Evolutionary conservation across 441 rosid species (phyloP), one percentile per base, ranked within the genome.

Genomic region (Flueggea neowawraea): DNA sequence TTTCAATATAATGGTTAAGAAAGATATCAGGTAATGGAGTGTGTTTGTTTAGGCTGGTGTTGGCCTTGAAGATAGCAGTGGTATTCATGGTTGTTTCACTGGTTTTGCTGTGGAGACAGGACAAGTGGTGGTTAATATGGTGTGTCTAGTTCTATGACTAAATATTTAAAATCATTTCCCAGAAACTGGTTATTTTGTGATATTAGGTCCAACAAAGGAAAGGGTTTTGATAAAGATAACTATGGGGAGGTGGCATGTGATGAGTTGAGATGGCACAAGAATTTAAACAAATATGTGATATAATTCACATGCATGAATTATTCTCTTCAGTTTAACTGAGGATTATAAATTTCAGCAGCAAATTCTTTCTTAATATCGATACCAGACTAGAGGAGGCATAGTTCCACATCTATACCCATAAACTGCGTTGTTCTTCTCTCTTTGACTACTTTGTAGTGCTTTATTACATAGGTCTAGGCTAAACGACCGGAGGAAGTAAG

Each of bases 71-170:
- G 49, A 16, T 47, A 28, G 52, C 14, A 15, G 53, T 43, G 61
- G 12, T 1, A 47, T 11, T 47, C 14, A 14, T 14, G 32, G 13
- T 32, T 61, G 32, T 15, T 61, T 16, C 12, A 31, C 6, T 52
- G 47, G 51, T 60, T 58, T 47, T n/a, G 14, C 49, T 45, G 36
- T 31, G 36, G 58, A 47, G 64, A 13, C 48, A 2, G 54, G 16
- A 16, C 6, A 3, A 39, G 3, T 28, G 54, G 36, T 12, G 16
- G 17, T 33, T 17, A 32, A 6, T 55, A 31, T 32, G 5, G 12
- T 16, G 52, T 44, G 12, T 57, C 36, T 47, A 47, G 12, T 47
- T 47, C n/a, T 9, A 14, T 47, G 50, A 12, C 12, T 10, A 14
- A 57, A 43, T 31, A 14, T 32, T 31, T 59, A 12, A 5, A 52